Percentiles rank a stretch among this genome's conserved stretches.
Conservation (phyloP, 768 basidiomycete species). For the Hydnomerulius pinastri region DNA sequence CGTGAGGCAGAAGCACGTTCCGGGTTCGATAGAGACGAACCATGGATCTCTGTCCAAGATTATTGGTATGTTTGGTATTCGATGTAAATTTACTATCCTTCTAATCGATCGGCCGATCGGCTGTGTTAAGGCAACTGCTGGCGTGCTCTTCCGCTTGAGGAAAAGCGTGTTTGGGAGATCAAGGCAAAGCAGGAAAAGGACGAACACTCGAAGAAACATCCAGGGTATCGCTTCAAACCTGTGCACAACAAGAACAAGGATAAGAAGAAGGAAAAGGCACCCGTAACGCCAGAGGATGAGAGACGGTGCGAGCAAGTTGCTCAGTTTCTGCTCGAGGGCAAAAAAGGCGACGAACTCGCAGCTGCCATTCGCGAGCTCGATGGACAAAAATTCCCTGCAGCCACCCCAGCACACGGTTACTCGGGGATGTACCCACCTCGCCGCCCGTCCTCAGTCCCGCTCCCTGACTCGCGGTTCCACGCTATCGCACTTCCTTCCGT, state of each 20-base stretch:
- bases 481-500: slow-evolving; percentile 47
- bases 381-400: slow-evolving; percentile 9
- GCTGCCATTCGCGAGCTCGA: slow-evolving; percentile 60
- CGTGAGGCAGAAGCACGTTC: slow-evolving; percentile 47
- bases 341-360: slow-evolving; percentile 69
- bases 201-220: slow-evolving; percentile 67
- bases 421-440: slow-evolving; percentile 42
- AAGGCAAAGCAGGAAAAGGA: slow-evolving; percentile 75
- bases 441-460: slow-evolving; percentile 64
- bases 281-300: slow-evolving; percentile 27
- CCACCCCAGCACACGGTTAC: slow-evolving; percentile 2
- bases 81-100: neutral
- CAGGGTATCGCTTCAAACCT: slow-evolving; percentile 56
- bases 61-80: slow-evolving; percentile 30
- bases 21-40: slow-evolving; percentile 51
- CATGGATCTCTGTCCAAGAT: slow-evolving; percentile 53
- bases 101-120: neutral
- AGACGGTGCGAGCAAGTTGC: slow-evolving; percentile 55
- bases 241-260: slow-evolving; percentile 49
- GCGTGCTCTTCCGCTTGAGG: slow-evolving; percentile 67
- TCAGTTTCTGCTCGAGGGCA: slow-evolving; percentile 62
- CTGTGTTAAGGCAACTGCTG: slow-evolving; percentile 62
- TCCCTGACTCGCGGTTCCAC: slow-evolving; percentile 43
- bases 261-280: slow-evolving; percentile 38
- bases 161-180: slow-evolving; percentile 73